Base-by-base conservation (phyloP, 2,329 filamentous ascomycete species). In the Fonsecaea erecta region DNA sequence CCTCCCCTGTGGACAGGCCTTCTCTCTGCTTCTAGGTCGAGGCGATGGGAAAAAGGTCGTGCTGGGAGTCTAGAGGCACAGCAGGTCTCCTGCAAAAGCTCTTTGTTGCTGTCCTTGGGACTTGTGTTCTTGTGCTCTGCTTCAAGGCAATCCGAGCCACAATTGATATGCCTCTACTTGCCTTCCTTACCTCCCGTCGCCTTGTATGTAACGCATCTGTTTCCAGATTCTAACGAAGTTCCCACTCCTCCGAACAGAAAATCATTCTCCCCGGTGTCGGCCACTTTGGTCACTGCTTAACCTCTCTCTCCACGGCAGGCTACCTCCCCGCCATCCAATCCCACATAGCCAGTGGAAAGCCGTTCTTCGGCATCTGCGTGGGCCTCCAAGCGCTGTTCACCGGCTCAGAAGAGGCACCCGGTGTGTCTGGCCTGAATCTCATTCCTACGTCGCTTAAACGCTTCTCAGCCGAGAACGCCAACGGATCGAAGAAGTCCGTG, bases 311-410 rank as follows among this genome's bases (percentile, higher is more conserved):
- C 16, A 85, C 88, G 48, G 92, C 92, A 40, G 92, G 91, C 69
- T 99, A 93, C 79, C 82, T 94, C 61, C 90, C 92, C 65, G 91
- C 93, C 9, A 89, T 99, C 70, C 87, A 84, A 71, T 84, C 88
- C 70, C 93, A 98, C 80, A 93, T 99, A 73, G 84, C 88, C 59
- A 85, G 90, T 14, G 93, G 93, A n/a, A 98, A 98, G 79, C 93
- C 94, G 14, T 98, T 99, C 76, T 96, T 99, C 89, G 93, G 91
- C 56, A 96, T 99, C 74, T 99, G 95, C 75, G 95, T 99, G 60
- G 95, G 95, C 2, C 77, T 98, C 14, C 95, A 99, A 79, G 92
- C 91, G 0, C 82, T 99, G 0, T 98, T 97, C 74, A 84, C 91
- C 71, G 90, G 90, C 8, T 98, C 95, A 0, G 86, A 87, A 46